Conservation (phyloP, 1,284 basidiomycete species). For the Sporisorium exsertum region DNA sequence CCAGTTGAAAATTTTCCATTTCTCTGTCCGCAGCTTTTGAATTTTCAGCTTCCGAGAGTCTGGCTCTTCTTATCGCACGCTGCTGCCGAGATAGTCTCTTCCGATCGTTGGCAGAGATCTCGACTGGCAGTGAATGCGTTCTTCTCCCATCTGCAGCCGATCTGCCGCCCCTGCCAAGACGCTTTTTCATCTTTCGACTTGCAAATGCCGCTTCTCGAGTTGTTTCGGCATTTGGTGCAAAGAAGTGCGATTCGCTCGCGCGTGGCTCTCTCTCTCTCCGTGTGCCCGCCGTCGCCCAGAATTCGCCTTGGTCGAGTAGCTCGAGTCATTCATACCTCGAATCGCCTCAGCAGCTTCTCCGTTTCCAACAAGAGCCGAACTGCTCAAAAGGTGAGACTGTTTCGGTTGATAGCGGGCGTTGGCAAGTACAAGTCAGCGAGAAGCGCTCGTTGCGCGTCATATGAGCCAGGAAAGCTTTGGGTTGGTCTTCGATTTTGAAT, state of each 20-base stretch:
- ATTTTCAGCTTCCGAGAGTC: background rate
- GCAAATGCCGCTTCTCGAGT: conserved; percentile 9
- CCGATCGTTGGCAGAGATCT: conserved; percentile 11
- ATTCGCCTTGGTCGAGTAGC: background rate
- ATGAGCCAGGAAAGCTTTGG: too few species aligned
- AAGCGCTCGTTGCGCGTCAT: background rate
- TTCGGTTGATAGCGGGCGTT: background rate
- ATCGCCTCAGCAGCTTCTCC: too few species aligned
- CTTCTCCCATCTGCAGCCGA: background rate
- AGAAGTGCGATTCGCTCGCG: conserved; percentile 1
- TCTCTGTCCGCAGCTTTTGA: background rate
- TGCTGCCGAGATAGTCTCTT: background rate
- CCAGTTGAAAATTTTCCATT: background rate
- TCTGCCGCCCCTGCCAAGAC: conserved; percentile 2
- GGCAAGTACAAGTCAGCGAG: background rate
- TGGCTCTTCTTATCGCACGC: conserved; percentile 1
- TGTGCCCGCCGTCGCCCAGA: background rate
- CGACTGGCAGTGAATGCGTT: conserved; percentile 1
- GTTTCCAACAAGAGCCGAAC: too few species aligned
- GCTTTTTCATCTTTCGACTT: background rate
- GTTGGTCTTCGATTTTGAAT: background rate
- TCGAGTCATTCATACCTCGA: conserved; percentile 10
- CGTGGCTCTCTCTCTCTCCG: background rate
- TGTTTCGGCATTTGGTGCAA: conserved; percentile 3
- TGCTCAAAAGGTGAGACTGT: too few species aligned